Base-by-base conservation (phyloP, 495 filamentous ascomycete species). In the Penicillium canescens region DNA sequence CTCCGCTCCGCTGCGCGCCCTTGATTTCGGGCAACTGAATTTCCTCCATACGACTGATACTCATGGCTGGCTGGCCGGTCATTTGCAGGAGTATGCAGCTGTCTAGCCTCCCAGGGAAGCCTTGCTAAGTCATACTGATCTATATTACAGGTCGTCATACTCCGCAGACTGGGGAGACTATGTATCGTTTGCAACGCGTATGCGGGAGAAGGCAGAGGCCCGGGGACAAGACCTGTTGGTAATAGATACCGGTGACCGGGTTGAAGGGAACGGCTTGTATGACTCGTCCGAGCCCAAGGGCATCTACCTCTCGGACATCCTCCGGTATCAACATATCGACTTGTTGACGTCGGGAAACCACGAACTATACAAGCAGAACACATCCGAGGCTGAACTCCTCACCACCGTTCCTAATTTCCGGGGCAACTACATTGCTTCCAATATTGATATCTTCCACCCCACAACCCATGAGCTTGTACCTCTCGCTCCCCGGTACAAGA, bases 111-210 rank as follows among this genome's bases (percentile, higher is more conserved):
- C 12, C 23, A 47, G 33, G 50, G 55, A 52, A 54, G 18, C 42
- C 44, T 47, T 47, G 42, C 7, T 10, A 9, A 43, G 31, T 21
- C 35, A 33, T 16, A 55, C 70, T 75, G 41, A 76, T 46, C 31
- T 28, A 39, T 7, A 46, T 42, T 50, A 33, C 60, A 90, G 87
- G 72, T 76, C 91, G 1, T 91, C 91, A 23, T 98, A 90, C 68
- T 92, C 91, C 13, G 95, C 91, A 35, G 94, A 98, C 67, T 97
- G 94, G 89, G 94, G 94, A 34, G 94, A 98, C 73, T 98, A 98
- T 71, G 81, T 98, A 59, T 98, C 94, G 9, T 96, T 98, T 63
- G 83, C 92, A 18, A 72, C 84, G 31, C 91, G 90, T 59, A 83
- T 98, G 80, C 87, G 83, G 21, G 75, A 83, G 57, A 86, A 80